Conservation (phyloP, 2,329 filamentous ascomycete species). For the Fusarium hainanense region DNA sequence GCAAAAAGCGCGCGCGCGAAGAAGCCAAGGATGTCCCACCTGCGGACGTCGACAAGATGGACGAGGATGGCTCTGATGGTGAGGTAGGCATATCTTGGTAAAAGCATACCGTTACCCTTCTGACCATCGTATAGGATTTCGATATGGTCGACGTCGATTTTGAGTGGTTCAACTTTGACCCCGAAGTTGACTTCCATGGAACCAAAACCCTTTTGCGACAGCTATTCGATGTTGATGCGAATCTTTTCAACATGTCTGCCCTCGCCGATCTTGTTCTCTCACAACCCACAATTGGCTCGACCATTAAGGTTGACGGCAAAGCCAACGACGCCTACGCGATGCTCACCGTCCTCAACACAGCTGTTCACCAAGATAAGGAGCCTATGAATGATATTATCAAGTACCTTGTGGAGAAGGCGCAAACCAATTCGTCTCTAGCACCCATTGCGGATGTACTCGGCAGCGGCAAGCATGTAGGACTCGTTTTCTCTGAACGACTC, state of each 20-base stretch:
- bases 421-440: conserved; percentile 65
- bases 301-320: conserved; percentile 96
- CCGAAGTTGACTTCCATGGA: conserved; percentile 92
- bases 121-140: conserved; percentile 72
- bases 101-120: conserved; percentile 11
- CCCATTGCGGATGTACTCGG: conserved; percentile 67
- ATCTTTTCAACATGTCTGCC: conserved; percentile 86
- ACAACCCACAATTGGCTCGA: conserved; percentile 89
- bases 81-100: conserved; percentile 56
- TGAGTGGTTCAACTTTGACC: conserved; percentile 97
- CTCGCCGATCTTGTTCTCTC: conserved; percentile 87
- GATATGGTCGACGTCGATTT: conserved; percentile 96
- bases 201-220: conserved; percentile 90
- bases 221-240: conserved; percentile 88
- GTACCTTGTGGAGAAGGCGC: conserved; percentile 74
- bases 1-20: conserved; percentile 63
- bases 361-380: conserved; percentile 80
- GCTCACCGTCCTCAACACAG: conserved; percentile 85
- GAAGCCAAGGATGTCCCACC: conserved; percentile 57
- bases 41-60: conserved; percentile 60
- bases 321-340: conserved; percentile 94
- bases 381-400: conserved; percentile 75
- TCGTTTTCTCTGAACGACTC: conserved; percentile 90
- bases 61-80: conserved; percentile 64
- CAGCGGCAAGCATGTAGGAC: conserved; percentile 72